phyloP scores from a whole-genome alignment of 108 stramenopile species.

The Skeletonema menzelii region DNA sequence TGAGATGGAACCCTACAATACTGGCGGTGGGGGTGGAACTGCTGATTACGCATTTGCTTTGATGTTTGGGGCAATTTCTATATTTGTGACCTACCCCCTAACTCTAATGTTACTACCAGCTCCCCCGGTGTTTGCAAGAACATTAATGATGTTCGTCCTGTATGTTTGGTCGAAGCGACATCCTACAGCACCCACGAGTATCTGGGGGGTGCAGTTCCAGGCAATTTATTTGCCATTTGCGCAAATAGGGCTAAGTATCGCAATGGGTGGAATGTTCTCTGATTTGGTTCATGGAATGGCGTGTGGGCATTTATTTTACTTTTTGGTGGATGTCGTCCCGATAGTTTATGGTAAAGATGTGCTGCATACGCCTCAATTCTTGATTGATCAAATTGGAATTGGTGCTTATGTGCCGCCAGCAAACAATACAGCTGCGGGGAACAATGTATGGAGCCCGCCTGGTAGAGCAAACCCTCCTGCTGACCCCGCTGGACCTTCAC shows the following conservation, averaged over 20 bases:
- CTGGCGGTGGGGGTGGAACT: slow-evolving; percentile 79
- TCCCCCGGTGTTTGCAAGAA: slow-evolving; percentile 66
- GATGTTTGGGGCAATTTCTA: slow-evolving; percentile 55
- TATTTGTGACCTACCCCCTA: slow-evolving; percentile 71
- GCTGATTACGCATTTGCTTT: slow-evolving; percentile 68
- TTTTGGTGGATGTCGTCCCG: slow-evolving; percentile 87
- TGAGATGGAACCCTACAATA: slow-evolving; percentile 86
- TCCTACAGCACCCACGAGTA: slow-evolving; percentile 74
- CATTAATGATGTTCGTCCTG: slow-evolving; percentile 77
- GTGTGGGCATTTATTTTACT: slow-evolving; percentile 88
- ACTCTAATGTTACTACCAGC: slow-evolving; percentile 34
- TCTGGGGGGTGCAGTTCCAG: slow-evolving; percentile 86
- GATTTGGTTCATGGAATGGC: slow-evolving; percentile 77
- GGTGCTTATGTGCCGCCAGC: slow-evolving; percentile 73
- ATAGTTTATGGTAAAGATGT: slow-evolving; percentile 81
- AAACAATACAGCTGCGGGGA: slow-evolving; percentile 34
- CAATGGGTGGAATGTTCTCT: slow-evolving; percentile 67
- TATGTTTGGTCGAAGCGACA: slow-evolving; percentile 87
- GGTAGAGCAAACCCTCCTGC: slow-evolving; percentile 39
- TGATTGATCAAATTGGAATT: slow-evolving; percentile 82
- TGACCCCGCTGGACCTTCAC: slow-evolving; percentile 34
- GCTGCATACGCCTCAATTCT: slow-evolving; percentile 80
- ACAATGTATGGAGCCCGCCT: slow-evolving; percentile 40
- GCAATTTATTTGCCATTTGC: slow-evolving; percentile 88
- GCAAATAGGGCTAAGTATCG: slow-evolving; percentile 67